Evolutionary conservation across 495 filamentous ascomycete species (phyloP).

Genomic region (Pyrenopolyporus hunteri): DNA sequence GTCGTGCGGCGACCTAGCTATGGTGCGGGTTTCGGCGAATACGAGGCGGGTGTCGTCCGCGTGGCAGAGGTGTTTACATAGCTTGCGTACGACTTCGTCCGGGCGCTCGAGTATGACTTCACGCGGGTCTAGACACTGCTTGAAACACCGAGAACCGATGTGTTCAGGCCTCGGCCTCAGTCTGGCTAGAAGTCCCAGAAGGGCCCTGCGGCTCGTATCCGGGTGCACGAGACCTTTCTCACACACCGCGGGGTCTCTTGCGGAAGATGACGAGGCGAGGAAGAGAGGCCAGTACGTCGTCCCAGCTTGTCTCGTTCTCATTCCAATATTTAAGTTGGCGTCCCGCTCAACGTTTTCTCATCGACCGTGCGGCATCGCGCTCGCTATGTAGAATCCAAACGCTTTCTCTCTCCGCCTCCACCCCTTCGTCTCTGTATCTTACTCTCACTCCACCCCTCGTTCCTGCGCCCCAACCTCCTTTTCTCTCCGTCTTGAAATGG

Average conservation of each 20-base stretch:
- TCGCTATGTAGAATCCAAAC: too few species aligned
- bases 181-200: neutral
- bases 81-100: neutral
- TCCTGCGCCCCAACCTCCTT: too few species aligned
- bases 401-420: too few species aligned
- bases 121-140: neutral
- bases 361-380: too few species aligned
- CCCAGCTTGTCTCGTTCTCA: neutral
- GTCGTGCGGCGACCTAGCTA: neutral
- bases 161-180: neutral
- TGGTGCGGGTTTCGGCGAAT: neutral
- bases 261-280: conserved; percentile 14
- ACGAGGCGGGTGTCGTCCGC: neutral
- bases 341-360: neutral
- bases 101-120: neutral
- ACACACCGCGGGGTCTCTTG: neutral
- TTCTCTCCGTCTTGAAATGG: neutral
- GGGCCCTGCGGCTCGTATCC: neutral
- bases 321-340: neutral
- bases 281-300: conserved; percentile 30
- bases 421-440: too few species aligned
- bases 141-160: neutral
- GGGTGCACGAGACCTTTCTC: conserved; percentile 10
- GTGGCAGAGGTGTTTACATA: conserved; percentile 2
- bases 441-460: too few species aligned